These are phyloP conservation scores for Blastobotrys aristatus DNA, from an alignment of 1,139 yeast species.

Conservation along the genomic window DNA sequence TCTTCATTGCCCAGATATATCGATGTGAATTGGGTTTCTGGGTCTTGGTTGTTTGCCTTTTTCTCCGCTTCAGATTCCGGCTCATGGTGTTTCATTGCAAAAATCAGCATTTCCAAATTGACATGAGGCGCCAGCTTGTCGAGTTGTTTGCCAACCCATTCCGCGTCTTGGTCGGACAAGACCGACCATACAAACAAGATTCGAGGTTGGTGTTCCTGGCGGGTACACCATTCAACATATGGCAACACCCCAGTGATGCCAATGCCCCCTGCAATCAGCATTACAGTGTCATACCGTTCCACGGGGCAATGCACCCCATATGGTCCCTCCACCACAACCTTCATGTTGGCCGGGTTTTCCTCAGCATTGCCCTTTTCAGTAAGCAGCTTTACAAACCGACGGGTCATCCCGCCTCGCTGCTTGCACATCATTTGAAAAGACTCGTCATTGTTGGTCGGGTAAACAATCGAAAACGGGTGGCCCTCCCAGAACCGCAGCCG, in stretches of 20 bases:
- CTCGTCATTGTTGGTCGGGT: conserved; percentile 32
- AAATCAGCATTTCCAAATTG: conserved; percentile 27
- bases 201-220: conserved; percentile 18
- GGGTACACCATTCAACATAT: conserved; percentile 31
- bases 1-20: not conserved
- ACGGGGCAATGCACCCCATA: conserved; percentile 54
- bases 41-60: not conserved
- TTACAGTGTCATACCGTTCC: conserved; percentile 48
- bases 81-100: conserved; percentile 15
- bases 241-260: conserved; percentile 61
- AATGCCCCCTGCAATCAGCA: conserved; percentile 65
- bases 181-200: conserved; percentile 31
- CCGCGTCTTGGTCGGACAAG: conserved; percentile 22
- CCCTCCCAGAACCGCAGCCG: conserved; percentile 45
- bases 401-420: conserved; percentile 36
- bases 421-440: conserved; percentile 36
- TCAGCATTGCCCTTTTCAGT: conserved; percentile 21
- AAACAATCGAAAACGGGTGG: conserved; percentile 62
- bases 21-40: not conserved
- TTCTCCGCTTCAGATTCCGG: not conserved
- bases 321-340: conserved; percentile 58
- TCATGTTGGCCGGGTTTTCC: conserved; percentile 27
- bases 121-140: conserved; percentile 19
- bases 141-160: conserved; percentile 28
- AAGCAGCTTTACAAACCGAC: conserved; percentile 26